Evolutionary conservation across 1,139 yeast genomes (phyloP).

Genomic region (Diutina catenulata): DNA sequence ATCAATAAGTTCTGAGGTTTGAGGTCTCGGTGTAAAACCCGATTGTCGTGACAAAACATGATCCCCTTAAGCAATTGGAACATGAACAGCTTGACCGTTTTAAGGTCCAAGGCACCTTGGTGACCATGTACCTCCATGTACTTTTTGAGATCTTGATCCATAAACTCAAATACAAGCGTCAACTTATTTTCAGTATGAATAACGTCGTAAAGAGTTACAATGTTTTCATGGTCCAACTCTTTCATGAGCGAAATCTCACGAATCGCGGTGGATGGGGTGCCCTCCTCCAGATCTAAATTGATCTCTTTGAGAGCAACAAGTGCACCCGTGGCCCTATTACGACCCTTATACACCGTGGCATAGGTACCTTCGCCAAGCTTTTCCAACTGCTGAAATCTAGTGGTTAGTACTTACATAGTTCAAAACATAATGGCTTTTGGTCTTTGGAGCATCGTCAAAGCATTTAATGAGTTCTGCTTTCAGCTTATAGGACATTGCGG

Average conservation of each 20-base stretch:
- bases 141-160: constrained; percentile 89
- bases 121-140: constrained; percentile 88
- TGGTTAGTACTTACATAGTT: constrained; percentile 7
- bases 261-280: constrained; percentile 96
- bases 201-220: constrained; percentile 87
- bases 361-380: constrained; percentile 96
- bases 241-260: constrained; percentile 95
- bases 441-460: no score
- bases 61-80: constrained; percentile 85
- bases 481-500: no score
- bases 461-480: no score
- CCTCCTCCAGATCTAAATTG: constrained; percentile 90
- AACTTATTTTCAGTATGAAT: constrained; percentile 94
- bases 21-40: constrained; percentile 89
- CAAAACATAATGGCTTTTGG: no score
- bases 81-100: constrained; percentile 81
- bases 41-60: constrained; percentile 88
- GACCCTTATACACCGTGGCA: constrained; percentile 95
- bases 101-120: constrained; percentile 70
- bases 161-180: constrained; percentile 82
- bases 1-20: constrained; percentile 92
- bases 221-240: constrained; percentile 88
- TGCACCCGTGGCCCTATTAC: constrained; percentile 85
- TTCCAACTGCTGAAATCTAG: constrained; percentile 54
- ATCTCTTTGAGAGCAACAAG: constrained; percentile 92